phyloP scores from a whole-genome alignment of 352 stramenopile genomes.

The Phytophthora megakarya region DNA sequence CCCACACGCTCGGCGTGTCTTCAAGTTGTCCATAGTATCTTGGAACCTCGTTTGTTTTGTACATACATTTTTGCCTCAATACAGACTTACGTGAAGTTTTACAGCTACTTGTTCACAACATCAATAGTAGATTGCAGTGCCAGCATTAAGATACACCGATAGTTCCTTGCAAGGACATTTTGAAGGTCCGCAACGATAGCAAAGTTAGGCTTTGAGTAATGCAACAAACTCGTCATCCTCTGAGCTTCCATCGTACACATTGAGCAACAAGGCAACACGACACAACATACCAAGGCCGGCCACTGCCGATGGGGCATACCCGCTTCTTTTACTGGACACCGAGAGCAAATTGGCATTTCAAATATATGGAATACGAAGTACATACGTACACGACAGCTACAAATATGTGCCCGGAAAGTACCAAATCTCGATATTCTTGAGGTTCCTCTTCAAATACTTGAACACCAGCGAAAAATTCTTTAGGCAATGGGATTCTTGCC shows the following conservation, averaged over 20 bases:
- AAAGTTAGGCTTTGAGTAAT: constrained; percentile 29
- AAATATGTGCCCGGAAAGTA: constrained; percentile 12
- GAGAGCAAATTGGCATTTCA: constrained; percentile 19
- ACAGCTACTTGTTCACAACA: not conserved
- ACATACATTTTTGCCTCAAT: constrained; percentile 38
- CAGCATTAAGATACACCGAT: no score
- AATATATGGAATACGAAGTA: no score
- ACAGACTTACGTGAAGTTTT: constrained; percentile 40
- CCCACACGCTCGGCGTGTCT: constrained; percentile 12
- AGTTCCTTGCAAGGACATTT: no score
- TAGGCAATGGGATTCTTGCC: constrained; percentile 21
- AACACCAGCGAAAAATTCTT: constrained; percentile 19
- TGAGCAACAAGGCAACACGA: constrained; percentile 49
- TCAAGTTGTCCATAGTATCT: constrained; percentile 20
- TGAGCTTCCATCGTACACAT: no score
- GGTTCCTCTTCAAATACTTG: constrained; percentile 7
- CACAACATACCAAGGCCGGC: constrained; percentile 19
- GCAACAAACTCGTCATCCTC: no score
- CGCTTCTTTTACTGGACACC: constrained; percentile 18
- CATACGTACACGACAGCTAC: constrained; percentile 26
- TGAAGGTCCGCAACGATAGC: constrained; percentile 28
- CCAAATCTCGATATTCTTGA: constrained; percentile 5
- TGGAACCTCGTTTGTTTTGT: constrained; percentile 32
- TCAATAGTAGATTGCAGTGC: no score
- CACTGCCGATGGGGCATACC: constrained; percentile 33